Base-by-base conservation (phyloP, 2,329 filamentous ascomycete species). In the Penicillium capsulatum region DNA sequence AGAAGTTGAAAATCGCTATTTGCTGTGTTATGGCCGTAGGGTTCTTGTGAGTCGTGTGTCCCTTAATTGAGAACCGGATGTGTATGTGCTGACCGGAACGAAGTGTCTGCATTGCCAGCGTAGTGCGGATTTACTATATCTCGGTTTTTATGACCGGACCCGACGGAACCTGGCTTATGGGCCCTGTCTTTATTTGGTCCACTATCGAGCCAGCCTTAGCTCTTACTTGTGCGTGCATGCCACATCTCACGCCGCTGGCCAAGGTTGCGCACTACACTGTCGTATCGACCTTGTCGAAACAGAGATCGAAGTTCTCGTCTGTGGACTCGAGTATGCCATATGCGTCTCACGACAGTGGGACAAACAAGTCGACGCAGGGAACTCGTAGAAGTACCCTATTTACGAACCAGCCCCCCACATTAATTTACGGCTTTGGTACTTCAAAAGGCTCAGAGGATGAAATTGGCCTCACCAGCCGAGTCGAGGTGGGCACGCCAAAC, bases 211-310 rank as follows among this genome's bases (percentile, higher is more conserved):
- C 46, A 5, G 34, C 36, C 3, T 33, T 47, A 4, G 44, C 41
- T 4, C 27, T 47, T 2, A 30, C 47, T 19, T 43, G 39, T 27
- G 43, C 44, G 26, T 46, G 44, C 14, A 26, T 48, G 26, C 43
- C 46, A 2, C 45, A 45, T 29, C 39, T 48, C 20, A 33, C 38
- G n/a, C 45, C 45, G 3, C 35, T 64, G 13, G 31, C 20, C n/a
- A 31, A 34, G 10, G 30, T 45, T 6, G 42, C 31, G 13, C 34
- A 36, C 6, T 14, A 24, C 7, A 32, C 28, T 13, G 26, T 38
- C 5, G 28, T 10, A 13, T 32, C 29, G 0, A 15, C 20, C 24
- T 7, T 15, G 22, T 14, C 22, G 20, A 16, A 24, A 15, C 13
- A 38, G 9, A 26, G n/a, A 28, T 24, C 28, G 9, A 28, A 8